A percentile compares a stretch with the other conserved stretches of the same genome.
phyloP scores from a whole-genome alignment of 306 rosid species.

The Acacia acuminata region DNA sequence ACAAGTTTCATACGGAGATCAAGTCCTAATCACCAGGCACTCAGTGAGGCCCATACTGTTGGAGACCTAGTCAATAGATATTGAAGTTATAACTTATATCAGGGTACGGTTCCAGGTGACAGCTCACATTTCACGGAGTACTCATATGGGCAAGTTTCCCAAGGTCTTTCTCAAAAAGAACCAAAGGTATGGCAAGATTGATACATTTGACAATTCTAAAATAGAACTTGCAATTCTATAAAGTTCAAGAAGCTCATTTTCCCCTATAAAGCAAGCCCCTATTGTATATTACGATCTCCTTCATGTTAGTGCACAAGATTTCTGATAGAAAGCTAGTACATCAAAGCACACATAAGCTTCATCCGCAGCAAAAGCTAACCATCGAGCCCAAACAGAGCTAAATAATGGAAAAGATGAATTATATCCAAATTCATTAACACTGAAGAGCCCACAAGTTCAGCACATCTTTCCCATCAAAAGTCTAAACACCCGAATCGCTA shows the following conservation, averaged over 20 bases:
- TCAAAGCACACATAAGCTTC: background rate
- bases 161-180: background rate
- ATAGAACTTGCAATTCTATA: background rate
- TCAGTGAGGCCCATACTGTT: background rate
- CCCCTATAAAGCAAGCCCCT: background rate
- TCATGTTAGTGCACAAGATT: background rate
- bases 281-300: background rate
- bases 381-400: background rate
- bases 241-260: background rate
- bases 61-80: background rate
- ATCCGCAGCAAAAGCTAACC: background rate
- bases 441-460: background rate
- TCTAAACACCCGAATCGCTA: background rate
- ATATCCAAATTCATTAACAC: background rate
- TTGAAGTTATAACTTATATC: background rate
- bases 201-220: background rate
- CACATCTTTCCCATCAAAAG: background rate
- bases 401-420: background rate
- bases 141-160: background rate
- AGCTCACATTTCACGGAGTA: background rate
- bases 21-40: background rate
- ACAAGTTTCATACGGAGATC: background rate
- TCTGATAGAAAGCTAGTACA: background rate
- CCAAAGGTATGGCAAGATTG: background rate
- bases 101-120: background rate